phyloP scores from a whole-genome alignment of 2,329 filamentous ascomycete species.

The Fusarium abutilonis region DNA sequence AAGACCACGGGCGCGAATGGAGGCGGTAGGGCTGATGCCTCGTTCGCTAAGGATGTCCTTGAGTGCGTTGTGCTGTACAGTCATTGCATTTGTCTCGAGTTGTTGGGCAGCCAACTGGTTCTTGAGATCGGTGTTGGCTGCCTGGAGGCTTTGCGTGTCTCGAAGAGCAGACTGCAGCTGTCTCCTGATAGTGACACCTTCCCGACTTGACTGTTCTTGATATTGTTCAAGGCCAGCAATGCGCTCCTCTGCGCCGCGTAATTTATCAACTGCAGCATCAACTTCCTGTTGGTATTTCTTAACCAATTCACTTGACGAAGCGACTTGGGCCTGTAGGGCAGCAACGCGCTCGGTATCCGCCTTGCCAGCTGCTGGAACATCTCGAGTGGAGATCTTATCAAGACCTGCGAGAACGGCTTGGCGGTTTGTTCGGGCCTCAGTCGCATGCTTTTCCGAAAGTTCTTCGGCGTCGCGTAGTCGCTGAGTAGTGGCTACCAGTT shows the following conservation, averaged over 20 bases:
- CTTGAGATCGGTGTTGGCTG: constrained; percentile 83
- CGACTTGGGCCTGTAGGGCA: constrained; percentile 82
- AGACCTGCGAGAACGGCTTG: constrained; percentile 84
- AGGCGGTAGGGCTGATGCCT: constrained; percentile 80
- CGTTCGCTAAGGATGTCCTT: constrained; percentile 93
- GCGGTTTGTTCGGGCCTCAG: constrained; percentile 86
- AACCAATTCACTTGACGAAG: constrained; percentile 79
- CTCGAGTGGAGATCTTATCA: constrained; percentile 72
- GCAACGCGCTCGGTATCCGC: constrained; percentile 72
- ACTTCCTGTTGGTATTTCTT: constrained; percentile 91
- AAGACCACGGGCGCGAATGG: constrained; percentile 75
- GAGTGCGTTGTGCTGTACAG: constrained; percentile 89
- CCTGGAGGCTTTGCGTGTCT: constrained; percentile 83
- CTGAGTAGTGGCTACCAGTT: constrained; percentile 78
- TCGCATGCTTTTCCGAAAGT: constrained; percentile 84
- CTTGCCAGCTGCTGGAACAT: constrained; percentile 58
- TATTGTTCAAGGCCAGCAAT: constrained; percentile 97
- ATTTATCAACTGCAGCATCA: constrained; percentile 84
- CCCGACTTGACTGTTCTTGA: constrained; percentile 94
- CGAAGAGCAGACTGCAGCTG: constrained; percentile 87
- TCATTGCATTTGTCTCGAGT: constrained; percentile 91
- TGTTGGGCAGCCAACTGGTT: constrained; percentile 85
- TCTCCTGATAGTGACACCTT: constrained; percentile 87
- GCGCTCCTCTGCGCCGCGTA: constrained; percentile 92
- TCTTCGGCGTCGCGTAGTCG: constrained; percentile 88